Conservation (phyloP, 768 basidiomycete species). For the Phylloporus sp. region DNA sequence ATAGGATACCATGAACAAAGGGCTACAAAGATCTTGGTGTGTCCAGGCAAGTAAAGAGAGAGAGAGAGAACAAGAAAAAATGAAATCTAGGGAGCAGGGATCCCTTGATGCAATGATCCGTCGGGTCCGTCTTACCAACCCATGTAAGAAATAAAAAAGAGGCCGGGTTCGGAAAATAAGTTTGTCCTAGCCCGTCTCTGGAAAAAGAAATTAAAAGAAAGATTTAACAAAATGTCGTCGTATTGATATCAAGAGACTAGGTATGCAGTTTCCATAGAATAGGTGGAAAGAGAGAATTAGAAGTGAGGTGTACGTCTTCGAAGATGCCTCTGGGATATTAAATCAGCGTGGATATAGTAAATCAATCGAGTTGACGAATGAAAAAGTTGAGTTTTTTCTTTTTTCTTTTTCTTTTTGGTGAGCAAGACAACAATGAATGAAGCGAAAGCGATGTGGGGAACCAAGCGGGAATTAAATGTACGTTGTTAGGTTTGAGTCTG, state of each 20-base stretch:
- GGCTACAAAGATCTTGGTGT: background rate
- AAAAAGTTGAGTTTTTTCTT: background rate
- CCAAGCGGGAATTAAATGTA: conserved; percentile 23
- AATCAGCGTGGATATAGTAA: background rate
- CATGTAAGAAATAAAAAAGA: background rate
- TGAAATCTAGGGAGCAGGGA: background rate
- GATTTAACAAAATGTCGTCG: background rate
- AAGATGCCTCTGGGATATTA: background rate
- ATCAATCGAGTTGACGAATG: background rate
- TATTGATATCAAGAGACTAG: background rate
- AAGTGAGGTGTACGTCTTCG: background rate
- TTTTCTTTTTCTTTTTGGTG: background rate
- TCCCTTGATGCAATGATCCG: background rate
- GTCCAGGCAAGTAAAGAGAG: background rate
- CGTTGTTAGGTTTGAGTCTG: conserved; percentile 11
- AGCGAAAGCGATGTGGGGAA: conserved; percentile 11
- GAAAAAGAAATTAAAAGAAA: background rate
- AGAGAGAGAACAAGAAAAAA: no score
- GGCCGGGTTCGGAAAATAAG: background rate
- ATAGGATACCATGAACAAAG: background rate
- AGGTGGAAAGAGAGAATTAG: background rate
- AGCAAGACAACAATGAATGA: conserved; percentile 22
- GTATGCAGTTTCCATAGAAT: background rate
- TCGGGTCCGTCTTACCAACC: background rate
- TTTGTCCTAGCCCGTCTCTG: background rate